Percentiles rank a stretch among this genome's conserved stretches.
phyloP scores from a whole-genome alignment of 768 basidiomycete species.

The Gyrodon lividus region DNA sequence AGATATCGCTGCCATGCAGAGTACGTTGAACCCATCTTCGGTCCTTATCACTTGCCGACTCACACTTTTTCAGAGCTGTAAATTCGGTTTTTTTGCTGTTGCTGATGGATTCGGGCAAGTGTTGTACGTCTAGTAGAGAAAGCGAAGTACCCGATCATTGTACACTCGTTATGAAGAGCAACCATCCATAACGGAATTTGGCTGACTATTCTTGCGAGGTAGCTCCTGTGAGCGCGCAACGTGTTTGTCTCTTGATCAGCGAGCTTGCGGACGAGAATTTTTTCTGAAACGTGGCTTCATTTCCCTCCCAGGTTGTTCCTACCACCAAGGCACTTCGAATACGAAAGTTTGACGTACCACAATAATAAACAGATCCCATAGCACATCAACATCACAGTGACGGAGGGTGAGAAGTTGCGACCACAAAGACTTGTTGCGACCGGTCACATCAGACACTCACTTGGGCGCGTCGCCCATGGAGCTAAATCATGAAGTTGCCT shows the following conservation, averaged over 20 bases:
- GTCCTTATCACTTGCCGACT: neutral
- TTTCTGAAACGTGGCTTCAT: neutral
- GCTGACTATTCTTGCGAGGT: neutral
- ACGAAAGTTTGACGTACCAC: neutral
- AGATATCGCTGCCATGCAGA: conserved; percentile 93
- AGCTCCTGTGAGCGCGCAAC: neutral
- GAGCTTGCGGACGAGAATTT: neutral
- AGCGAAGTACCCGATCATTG: conserved; percentile 8
- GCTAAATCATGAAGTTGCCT: neutral
- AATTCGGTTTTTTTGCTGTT: neutral
- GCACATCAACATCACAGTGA: too few relatives aligned
- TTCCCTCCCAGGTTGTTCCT: neutral
- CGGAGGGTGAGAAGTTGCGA: neutral
- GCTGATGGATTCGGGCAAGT: neutral
- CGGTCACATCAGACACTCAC: neutral
- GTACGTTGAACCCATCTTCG: conserved; percentile 36
- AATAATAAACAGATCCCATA: neutral
- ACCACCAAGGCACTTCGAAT: neutral
- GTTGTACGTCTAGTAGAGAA: conserved; percentile 10
- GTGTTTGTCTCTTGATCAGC: neutral
- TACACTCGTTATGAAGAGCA: conserved; percentile 1
- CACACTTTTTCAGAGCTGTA: conserved; percentile 25
- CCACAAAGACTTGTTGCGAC: too few relatives aligned
- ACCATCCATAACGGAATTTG: neutral
- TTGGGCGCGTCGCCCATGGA: neutral